Conservation (phyloP, 148 eudicot genomes). For the Dianthus caryophyllus region DNA sequence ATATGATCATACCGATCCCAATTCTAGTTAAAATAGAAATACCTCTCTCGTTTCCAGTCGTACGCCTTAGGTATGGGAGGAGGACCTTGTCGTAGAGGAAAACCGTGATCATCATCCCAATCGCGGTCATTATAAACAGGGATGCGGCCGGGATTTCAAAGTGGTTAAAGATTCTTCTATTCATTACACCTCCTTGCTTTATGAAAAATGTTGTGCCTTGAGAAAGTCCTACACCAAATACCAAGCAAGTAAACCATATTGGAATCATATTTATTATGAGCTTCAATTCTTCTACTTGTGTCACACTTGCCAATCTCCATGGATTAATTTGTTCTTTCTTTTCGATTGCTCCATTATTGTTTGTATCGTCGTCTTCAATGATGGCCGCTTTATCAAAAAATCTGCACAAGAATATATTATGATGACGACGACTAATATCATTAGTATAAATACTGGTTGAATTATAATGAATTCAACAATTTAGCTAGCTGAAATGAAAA, state of each 20-base stretch:
- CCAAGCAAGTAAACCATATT: slow-evolving; percentile 49
- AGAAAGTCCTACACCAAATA: slow-evolving; percentile 48
- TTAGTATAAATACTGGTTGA: too few relatives aligned
- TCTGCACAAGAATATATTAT: neutral
- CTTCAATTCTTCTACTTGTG: slow-evolving; percentile 58
- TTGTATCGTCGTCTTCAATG: slow-evolving; percentile 20
- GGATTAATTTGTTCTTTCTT: slow-evolving; percentile 24
- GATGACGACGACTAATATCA: too few relatives aligned
- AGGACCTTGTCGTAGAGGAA: slow-evolving; percentile 44
- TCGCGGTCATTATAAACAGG: slow-evolving; percentile 29
- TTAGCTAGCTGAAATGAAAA: neutral
- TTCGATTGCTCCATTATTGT: neutral
- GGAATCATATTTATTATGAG: slow-evolving; percentile 51
- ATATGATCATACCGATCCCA: slow-evolving; percentile 54
- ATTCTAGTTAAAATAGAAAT: slow-evolving; percentile 44
- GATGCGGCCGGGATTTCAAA: slow-evolving; percentile 57
- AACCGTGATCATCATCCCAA: slow-evolving; percentile 36
- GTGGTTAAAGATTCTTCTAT: slow-evolving; percentile 28
- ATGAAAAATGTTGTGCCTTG: slow-evolving; percentile 56
- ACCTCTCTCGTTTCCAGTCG: slow-evolving; percentile 51
- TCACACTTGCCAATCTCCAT: slow-evolving; percentile 58
- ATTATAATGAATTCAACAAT: neutral
- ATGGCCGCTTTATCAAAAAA: slow-evolving; percentile 38
- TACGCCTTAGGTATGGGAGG: slow-evolving; percentile 37
- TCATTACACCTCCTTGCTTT: slow-evolving; percentile 42